Evolutionary conservation across 768 basidiomycete genomes (phyloP).

Genomic region (Trametes punicea): DNA sequence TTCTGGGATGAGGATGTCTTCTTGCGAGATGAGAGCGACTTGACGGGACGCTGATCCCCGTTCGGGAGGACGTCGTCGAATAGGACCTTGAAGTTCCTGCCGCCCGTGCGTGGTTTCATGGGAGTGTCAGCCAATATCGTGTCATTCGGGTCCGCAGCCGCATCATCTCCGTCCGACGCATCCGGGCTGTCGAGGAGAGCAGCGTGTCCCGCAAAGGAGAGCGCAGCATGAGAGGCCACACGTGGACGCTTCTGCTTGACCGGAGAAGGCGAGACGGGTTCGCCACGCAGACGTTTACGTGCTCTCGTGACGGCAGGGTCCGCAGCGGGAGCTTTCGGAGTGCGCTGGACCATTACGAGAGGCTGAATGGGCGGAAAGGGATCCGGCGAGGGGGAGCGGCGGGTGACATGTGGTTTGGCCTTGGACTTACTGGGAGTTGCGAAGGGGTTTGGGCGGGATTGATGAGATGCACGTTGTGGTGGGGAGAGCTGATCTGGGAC

Average conservation of each 20-base stretch:
- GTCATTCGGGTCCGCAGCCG: slow-evolving; percentile 28
- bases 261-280: slow-evolving; percentile 80
- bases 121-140: slow-evolving; percentile 73
- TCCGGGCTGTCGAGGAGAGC: slow-evolving; percentile 32
- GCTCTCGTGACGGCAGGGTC: slow-evolving; percentile 59
- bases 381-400: slow-evolving; percentile 36
- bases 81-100: slow-evolving; percentile 62
- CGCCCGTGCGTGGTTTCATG: slow-evolving; percentile 52
- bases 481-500: slow-evolving; percentile 21
- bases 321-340: slow-evolving; percentile 19
- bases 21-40: slow-evolving; percentile 8
- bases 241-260: slow-evolving; percentile 73
- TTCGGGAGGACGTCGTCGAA: slow-evolving; percentile 47
- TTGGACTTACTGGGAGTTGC: slow-evolving; percentile 39
- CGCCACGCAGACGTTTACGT: slow-evolving; percentile 77
- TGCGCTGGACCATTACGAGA: slow-evolving; percentile 17
- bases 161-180: slow-evolving; percentile 33
- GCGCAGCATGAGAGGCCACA: slow-evolving; percentile 38
- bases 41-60: slow-evolving; percentile 8
- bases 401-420: slow-evolving; percentile 20
- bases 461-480: slow-evolving; percentile 20
- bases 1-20: background rate
- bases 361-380: slow-evolving; percentile 39
- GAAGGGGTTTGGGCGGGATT: slow-evolving; percentile 41
- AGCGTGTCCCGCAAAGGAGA: slow-evolving; percentile 36